Percentiles rank a stretch among this genome's conserved stretches.
These are phyloP conservation scores for Alternaria brassicae DNA, from an alignment of 2,329 filamentous ascomycete genomes.

Conservation along the genomic window DNA sequence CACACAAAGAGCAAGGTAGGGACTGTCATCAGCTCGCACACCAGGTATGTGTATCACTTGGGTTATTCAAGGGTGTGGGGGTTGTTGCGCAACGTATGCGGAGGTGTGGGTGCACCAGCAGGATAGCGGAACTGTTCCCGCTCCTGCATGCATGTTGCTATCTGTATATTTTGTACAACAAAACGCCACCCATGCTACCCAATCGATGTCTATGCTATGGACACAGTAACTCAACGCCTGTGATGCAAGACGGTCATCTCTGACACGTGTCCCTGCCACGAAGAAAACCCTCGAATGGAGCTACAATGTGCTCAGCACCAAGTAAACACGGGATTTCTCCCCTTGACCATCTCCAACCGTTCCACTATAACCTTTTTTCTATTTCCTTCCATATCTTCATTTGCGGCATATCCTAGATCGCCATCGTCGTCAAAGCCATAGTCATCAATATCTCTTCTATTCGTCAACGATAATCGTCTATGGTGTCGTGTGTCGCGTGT, in stretches of 20 bases:
- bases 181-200: slow-evolving; percentile 16
- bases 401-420: slow-evolving; percentile 91
- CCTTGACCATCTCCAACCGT: slow-evolving; percentile 93
- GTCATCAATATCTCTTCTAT: slow-evolving; percentile 61
- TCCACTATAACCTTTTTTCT: slow-evolving; percentile 96
- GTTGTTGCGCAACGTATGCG: slow-evolving; percentile 1
- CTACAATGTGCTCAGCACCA: slow-evolving; percentile 72
- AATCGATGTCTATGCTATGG: not conserved
- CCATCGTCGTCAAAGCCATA: slow-evolving; percentile 73
- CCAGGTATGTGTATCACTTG: not conserved
- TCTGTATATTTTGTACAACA: slow-evolving; percentile 12
- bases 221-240: slow-evolving; percentile 6
- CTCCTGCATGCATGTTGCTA: slow-evolving; percentile 3
- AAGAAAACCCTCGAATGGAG: not conserved
- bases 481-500: slow-evolving; percentile 44
- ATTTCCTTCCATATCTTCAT: slow-evolving; percentile 90
- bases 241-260: slow-evolving; percentile 5
- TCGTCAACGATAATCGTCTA: slow-evolving; percentile 55
- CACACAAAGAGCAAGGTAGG: slow-evolving; percentile 9
- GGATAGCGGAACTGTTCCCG: slow-evolving; percentile 1
- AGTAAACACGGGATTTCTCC: slow-evolving; percentile 92
- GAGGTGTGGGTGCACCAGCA: slow-evolving; percentile 2
- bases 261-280: not conserved
- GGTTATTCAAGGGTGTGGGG: not conserved
- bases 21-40: not conserved